Conservation (phyloP, 2,329 filamentous ascomycete genomes). For the Plectosphaerella plurivora region DNA sequence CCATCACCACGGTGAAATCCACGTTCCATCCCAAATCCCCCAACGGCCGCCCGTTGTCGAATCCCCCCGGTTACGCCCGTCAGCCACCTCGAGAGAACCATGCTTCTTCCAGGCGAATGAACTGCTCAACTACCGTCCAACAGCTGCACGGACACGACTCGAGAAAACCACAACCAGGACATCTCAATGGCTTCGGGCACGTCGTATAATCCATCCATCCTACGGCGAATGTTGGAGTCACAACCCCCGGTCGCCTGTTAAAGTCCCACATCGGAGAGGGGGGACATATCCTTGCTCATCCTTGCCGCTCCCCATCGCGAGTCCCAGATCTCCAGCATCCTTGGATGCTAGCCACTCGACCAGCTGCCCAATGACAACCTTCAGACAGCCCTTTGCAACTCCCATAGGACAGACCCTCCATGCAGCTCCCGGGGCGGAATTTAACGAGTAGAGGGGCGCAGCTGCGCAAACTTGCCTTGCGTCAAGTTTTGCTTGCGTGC, state of each 20-base stretch:
- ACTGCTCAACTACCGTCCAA: background rate
- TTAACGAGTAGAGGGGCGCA: constrained; percentile 41
- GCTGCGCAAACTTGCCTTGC: constrained; percentile 17
- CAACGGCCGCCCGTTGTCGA: too few relatives aligned
- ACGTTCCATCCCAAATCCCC: too few relatives aligned
- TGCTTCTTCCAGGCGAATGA: too few relatives aligned
- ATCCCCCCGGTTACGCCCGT: too few relatives aligned
- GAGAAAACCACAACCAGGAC: constrained; percentile 2
- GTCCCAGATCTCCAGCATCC: constrained; percentile 10
- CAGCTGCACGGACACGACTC: background rate
- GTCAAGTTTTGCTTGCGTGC: too few relatives aligned
- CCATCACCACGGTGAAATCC: too few relatives aligned
- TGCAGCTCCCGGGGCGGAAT: constrained; percentile 22
- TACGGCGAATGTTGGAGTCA: background rate
- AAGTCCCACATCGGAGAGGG: background rate
- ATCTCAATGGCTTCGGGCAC: background rate
- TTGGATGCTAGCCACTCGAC: constrained; percentile 13
- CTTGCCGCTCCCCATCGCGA: background rate
- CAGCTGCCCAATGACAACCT: constrained; percentile 28
- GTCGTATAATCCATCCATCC: background rate
- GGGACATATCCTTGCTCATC: background rate
- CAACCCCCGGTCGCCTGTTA: constrained; percentile 1
- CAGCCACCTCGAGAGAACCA: too few relatives aligned
- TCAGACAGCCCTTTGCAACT: constrained; percentile 9
- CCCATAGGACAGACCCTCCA: constrained; percentile 24